A percentile compares a stretch with the other conserved stretches of the same genome.
Conservation (phyloP, 2,329 filamentous ascomycete species). For the Penicillium olsonii region DNA sequence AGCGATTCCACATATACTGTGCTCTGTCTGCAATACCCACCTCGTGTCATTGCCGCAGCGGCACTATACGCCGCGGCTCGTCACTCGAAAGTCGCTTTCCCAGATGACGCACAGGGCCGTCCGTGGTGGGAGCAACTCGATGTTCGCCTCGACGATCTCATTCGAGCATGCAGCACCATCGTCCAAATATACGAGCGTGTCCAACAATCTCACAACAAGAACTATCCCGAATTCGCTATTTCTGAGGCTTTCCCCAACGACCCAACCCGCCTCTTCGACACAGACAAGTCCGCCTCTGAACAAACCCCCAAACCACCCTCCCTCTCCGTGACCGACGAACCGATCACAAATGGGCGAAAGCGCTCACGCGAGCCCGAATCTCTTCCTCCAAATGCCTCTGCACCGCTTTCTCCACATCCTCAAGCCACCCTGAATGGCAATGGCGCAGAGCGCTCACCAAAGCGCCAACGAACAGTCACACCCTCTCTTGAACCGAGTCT, state of each 20-base stretch:
- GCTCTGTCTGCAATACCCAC: conserved; percentile 77
- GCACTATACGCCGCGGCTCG: conserved; percentile 84
- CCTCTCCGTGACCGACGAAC: conserved; percentile 26
- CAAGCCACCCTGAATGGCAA: conserved; percentile 28
- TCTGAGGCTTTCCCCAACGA: conserved; percentile 21
- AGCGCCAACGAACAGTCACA: conserved; percentile 37
- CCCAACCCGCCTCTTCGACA: conserved; percentile 26
- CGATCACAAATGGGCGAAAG: conserved; percentile 37
- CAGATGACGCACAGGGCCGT: conserved; percentile 70
- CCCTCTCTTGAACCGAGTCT: conserved; percentile 11
- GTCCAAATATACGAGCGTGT: conserved; percentile 55
- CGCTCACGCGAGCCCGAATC: conserved; percentile 41
- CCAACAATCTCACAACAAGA: conserved; percentile 45
- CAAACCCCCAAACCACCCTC: conserved; percentile 36
- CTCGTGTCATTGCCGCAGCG: conserved; percentile 78
- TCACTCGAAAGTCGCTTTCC: conserved; percentile 70
- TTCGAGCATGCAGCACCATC: conserved; percentile 74
- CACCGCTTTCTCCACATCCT: conserved; percentile 4
- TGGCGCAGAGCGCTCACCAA: conserved; percentile 35
- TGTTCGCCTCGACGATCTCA: conserved; percentile 70
- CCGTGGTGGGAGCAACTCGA: conserved; percentile 86
- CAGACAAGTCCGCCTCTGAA: conserved; percentile 38
- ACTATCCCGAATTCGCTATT: conserved; percentile 38
- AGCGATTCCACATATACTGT: conserved; percentile 87
- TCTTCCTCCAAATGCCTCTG: conserved; percentile 11